Base-by-base conservation (phyloP, 805 yeast species). In the Ogataea pignaliae region DNA sequence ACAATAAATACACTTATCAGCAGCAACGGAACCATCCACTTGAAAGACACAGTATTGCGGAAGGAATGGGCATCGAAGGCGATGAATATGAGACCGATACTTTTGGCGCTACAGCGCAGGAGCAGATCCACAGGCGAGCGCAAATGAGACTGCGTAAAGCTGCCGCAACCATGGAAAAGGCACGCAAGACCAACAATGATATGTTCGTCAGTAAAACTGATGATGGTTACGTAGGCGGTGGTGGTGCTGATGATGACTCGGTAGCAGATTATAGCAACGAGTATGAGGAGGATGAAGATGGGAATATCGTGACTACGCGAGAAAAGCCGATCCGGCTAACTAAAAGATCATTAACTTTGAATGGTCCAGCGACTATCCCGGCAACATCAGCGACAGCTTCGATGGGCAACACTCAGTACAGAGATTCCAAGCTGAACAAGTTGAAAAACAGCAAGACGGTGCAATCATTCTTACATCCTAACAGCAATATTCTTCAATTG, bases 391-490 rank as follows among this genome's bases (percentile, higher is more conserved):
- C 15, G 18, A 15, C 9, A 13, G 30, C 7, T 10, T 37, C 28
- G 9, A 26, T 15, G 16, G 11, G 12, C 17, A 3, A 14, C 16
- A 35, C 13, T 4, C n/a, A 21, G 13, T 18, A 29, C 12, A 55
- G 51, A 34, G 58, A 51, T 31, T 52, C 58, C 1, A 55, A 48
- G 28, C 41, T 59, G 9, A 51, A 47, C 14, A 58, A 56, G 34
- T 39, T 59, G 9, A 59, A 58, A 35, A 48, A 50, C 12, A 53
- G 54, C 26, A 57, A 55, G 38, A 50, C 61, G 2, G 43, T 59
- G 11, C 60, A 59, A 36, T 44, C 56, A 4, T 47, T 59, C 29
- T 43, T 59, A 34, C 64, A 59, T 43, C 46, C 55, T 16, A 50
- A 3, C 54, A 45, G 21, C 49, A 44, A 34, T 47, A 40, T 35